A percentile compares a stretch with the other conserved stretches of the same genome.
Conservation (phyloP, 306 rosid species). For the Castanea sativa region DNA sequence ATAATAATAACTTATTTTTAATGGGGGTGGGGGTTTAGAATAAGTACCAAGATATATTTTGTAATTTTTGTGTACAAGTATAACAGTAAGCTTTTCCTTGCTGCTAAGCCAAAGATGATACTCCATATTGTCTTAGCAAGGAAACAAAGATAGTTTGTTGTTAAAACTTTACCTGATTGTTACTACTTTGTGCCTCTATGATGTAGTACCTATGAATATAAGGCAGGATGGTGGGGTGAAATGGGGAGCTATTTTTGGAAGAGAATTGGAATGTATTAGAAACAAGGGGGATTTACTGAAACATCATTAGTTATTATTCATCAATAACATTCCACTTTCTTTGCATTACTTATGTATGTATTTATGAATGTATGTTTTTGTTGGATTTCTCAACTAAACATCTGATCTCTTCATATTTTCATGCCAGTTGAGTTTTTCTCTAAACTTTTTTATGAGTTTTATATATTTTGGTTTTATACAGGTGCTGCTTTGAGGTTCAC, state of each 20-base stretch:
- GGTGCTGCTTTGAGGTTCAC: constrained; percentile 73
- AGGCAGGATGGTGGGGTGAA: neutral
- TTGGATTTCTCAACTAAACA: constrained; percentile 12
- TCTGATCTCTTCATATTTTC: neutral
- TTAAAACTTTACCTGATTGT: neutral
- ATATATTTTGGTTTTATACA: constrained; percentile 19
- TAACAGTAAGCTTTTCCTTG: neutral
- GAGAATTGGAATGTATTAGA: neutral
- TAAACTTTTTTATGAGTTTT: neutral
- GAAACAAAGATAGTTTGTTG: neutral
- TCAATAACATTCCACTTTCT: neutral
- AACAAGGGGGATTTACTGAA: neutral
- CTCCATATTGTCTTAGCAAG: neutral
- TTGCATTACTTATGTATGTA: neutral
- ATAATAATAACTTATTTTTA: too few species aligned
- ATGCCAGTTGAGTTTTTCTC: neutral
- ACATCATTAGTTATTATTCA: neutral
- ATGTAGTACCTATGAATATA: neutral
- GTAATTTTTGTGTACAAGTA: neutral
- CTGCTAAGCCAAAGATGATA: neutral
- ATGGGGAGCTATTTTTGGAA: neutral
- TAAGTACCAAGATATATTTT: too few species aligned
- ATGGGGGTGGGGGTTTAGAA: too few species aligned
- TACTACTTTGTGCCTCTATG: neutral
- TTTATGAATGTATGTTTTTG: neutral